Conservation (phyloP, 352 stramenopile species). For the Globisporangium okanoganense region DNA sequence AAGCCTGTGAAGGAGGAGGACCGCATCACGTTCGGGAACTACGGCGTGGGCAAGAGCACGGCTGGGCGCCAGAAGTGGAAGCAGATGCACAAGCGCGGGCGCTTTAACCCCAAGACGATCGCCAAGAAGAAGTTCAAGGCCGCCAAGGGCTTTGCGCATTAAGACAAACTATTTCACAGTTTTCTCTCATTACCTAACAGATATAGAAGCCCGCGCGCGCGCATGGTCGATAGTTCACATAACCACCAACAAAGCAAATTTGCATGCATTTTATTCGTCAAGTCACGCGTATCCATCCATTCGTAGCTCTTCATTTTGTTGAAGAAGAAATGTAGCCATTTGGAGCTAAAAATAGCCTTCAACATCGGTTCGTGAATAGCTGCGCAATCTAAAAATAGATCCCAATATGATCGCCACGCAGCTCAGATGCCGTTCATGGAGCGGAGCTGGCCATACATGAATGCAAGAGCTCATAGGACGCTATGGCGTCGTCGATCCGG, state of each 20-base stretch:
- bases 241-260: background rate
- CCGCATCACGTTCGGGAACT: slow-evolving; percentile 87
- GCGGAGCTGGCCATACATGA: background rate
- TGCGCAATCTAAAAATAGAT: background rate
- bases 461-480: background rate
- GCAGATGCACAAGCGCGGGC: slow-evolving; percentile 83
- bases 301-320: background rate
- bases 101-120: slow-evolving; percentile 91
- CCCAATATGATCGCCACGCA: background rate
- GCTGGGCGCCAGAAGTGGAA: slow-evolving; percentile 95
- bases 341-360: background rate
- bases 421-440: background rate
- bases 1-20: slow-evolving; percentile 67
- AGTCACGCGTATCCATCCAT: background rate
- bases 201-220: background rate
- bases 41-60: slow-evolving; percentile 90
- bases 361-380: background rate
- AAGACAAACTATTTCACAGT: slow-evolving; percentile 28
- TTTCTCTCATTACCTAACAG: background rate
- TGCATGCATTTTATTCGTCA: background rate
- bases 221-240: background rate
- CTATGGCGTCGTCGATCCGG: slow-evolving; percentile 10
- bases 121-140: slow-evolving; percentile 83
- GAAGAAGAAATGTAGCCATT: slow-evolving; percentile 7
- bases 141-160: slow-evolving; percentile 59